These are phyloP conservation scores for Phytophthora multivora DNA, from an alignment of 352 stramenopile genomes.

Conservation along the genomic window DNA sequence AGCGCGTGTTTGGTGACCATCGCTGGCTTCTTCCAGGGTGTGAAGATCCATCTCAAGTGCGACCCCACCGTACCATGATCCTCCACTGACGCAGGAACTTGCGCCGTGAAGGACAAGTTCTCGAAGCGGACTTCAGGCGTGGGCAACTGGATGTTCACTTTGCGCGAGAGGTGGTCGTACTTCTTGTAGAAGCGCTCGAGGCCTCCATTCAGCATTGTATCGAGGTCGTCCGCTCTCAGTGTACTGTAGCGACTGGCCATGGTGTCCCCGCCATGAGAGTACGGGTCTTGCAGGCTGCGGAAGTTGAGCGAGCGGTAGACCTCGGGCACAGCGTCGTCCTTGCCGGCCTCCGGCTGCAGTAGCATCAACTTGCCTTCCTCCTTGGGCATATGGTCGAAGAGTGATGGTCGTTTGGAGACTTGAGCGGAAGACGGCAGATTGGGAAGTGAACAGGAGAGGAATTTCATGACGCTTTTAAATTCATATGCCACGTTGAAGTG, in stretches of 20 bases:
- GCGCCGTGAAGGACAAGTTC: conserved; percentile 69
- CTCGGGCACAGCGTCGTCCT: conserved; percentile 43
- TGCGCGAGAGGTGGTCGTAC: conserved; percentile 72
- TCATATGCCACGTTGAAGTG: neutral
- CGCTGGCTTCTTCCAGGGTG: conserved; percentile 50
- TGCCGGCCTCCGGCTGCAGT: conserved; percentile 35
- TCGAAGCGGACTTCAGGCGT: conserved; percentile 73
- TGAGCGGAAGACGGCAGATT: neutral
- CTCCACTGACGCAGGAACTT: conserved; percentile 48
- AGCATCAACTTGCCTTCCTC: conserved; percentile 56
- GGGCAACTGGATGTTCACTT: conserved; percentile 52
- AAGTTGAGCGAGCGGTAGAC: conserved; percentile 76
- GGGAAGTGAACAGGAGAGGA: too few relatives aligned
- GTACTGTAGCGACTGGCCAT: conserved; percentile 42
- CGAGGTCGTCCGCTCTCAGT: conserved; percentile 65
- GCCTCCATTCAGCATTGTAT: conserved; percentile 68
- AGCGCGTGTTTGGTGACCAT: conserved; percentile 60
- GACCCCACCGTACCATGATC: conserved; percentile 62
- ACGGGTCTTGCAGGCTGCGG: conserved; percentile 72
- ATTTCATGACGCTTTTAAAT: too few relatives aligned
- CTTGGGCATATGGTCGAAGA: neutral
- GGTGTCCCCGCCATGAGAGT: conserved; percentile 45
- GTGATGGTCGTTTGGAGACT: neutral
- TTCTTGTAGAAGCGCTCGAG: conserved; percentile 87
- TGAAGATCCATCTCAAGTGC: conserved; percentile 54